Evolutionary conservation across 345 rosid genomes (phyloP), one percentile per base, ranked within the genome.

Genomic region (Gossypium arboreum): DNA sequence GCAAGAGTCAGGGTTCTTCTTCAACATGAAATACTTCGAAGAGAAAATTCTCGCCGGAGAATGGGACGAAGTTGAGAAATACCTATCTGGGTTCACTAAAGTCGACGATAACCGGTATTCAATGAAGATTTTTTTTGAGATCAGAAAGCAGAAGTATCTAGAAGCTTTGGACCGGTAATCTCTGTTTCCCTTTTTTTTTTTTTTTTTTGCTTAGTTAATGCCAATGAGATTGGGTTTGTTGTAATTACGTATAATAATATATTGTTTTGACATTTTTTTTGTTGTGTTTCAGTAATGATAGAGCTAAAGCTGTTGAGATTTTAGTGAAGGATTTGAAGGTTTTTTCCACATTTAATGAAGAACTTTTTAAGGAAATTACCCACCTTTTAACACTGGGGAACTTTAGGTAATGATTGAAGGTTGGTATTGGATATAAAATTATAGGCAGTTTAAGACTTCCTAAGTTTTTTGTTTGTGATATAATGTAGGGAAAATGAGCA

Each of bases 231-330:
- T 18, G 12, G 25, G 20, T 56, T 56, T n/a, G 25, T 22, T 18
- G 12, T 64, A 20, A 27, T 47, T 15, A 45, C 1, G 15, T 73
- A 7, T 20, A 18, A 34, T 56, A 20, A 56, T 56, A 9, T 34
- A 56, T 2, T 18, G 12, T 56, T 20, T 56, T 56, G 12, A 9
- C 20, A 5, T 56, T 56, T 25, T 24, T 54, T 57, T 20, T 62
- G 71, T 68, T 55, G 62, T 27, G 48, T 17, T 73, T 17, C 85
- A 94, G 98, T 80, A 84, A 85, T 72, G 97, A 94, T 74, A 87
- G 95, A 78, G 85, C 92, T 1, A 92, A 89, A 79, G 98, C 92
- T 71, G 97, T 94, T 51, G 98, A 94, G 76, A 89, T 94, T 73
- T 82, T 94, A 66, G 97, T 86, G 50, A 84, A 82, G 50, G 98